Evolutionary conservation across 1,139 yeast species (phyloP).

Genomic region (Candida freyschussii): DNA sequence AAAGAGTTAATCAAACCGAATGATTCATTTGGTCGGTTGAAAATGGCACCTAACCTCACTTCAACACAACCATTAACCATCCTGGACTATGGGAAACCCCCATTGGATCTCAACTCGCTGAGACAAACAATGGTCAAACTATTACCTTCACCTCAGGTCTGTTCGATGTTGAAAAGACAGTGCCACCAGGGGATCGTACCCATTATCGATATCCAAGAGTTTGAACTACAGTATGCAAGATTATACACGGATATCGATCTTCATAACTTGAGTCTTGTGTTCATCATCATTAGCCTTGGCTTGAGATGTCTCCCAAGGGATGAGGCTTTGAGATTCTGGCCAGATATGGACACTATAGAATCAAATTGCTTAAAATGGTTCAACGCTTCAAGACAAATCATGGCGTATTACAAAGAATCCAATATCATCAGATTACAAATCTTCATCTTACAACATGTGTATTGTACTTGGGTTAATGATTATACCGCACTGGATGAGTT

Average conservation of each 20-base stretch:
- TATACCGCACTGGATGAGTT: slow-evolving; percentile 6
- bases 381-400: slow-evolving; percentile 15
- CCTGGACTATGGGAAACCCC: not conserved
- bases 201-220: slow-evolving; percentile 4
- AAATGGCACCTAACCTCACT: slow-evolving; percentile 4
- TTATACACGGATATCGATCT: slow-evolving; percentile 12
- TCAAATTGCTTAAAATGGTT: slow-evolving; percentile 11
- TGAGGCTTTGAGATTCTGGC: slow-evolving; percentile 9
- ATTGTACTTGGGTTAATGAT: slow-evolving; percentile 6
- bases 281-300: slow-evolving; percentile 11
- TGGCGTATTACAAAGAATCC: slow-evolving; percentile 7
- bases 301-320: slow-evolving; percentile 11
- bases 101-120: not conserved
- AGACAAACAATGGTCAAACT: slow-evolving; percentile 12
- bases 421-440: slow-evolving; percentile 6
- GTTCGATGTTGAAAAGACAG: slow-evolving; percentile 13
- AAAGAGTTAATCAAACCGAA: slow-evolving; percentile 19
- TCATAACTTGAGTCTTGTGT: slow-evolving; percentile 9
- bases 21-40: slow-evolving; percentile 15
- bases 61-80: not conserved
- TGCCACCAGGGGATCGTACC: slow-evolving; percentile 10
- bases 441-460: slow-evolving; percentile 7
- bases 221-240: slow-evolving; percentile 12
- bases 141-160: slow-evolving; percentile 12
- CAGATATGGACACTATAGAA: slow-evolving; percentile 4